Base-by-base conservation (phyloP, 2,329 filamentous ascomycete genomes). In the Aspergillus neoniger region DNA sequence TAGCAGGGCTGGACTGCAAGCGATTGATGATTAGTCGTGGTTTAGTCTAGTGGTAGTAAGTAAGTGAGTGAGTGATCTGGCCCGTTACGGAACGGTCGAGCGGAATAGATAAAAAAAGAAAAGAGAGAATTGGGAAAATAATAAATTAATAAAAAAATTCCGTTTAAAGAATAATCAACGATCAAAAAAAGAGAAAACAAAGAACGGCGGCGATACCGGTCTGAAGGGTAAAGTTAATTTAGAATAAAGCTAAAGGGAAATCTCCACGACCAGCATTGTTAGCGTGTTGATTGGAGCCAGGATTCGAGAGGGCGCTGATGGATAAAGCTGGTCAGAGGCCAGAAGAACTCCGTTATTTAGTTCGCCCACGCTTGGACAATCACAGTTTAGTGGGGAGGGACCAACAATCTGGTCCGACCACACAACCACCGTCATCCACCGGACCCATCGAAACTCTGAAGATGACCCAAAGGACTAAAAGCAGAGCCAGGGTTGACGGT, bases 191-290 rank as follows among this genome's bases (percentile, higher is more conserved):
- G 38, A 39, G 25, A 28, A 32, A 15, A 55, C 30, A 53, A 44
- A 36, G 38, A 25, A 43, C 17, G 9, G 39, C 44, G 44, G 44
- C 25, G 44, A 49, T 49, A 49, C 44, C 23, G 44, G 44, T 30
- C 14, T 49, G 23, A 17, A 50, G 47, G 25, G 47, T 50, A 50
- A 28, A 50, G 47, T 50, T 50, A 32, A 50, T 32, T n/a, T 50
- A 50, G 47, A 50, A 50, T 50, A 19, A 50, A 50, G 47, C 47
- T 50, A 50, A 32, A 50, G 30, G 47, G 47, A 50, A 50, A 50
- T 32, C 47, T 50, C 47, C 47, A 50, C 47, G 47, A 50, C 47
- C 47, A 17, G 25, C 23, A 32, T 50, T 30, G 21, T 25, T 49
- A 44, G 41, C 6, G n/a, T 12, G 5, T 44, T 44, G 41, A 44